Conservation (phyloP, 1,284 basidiomycete genomes). For the Peniophora sp. region DNA sequence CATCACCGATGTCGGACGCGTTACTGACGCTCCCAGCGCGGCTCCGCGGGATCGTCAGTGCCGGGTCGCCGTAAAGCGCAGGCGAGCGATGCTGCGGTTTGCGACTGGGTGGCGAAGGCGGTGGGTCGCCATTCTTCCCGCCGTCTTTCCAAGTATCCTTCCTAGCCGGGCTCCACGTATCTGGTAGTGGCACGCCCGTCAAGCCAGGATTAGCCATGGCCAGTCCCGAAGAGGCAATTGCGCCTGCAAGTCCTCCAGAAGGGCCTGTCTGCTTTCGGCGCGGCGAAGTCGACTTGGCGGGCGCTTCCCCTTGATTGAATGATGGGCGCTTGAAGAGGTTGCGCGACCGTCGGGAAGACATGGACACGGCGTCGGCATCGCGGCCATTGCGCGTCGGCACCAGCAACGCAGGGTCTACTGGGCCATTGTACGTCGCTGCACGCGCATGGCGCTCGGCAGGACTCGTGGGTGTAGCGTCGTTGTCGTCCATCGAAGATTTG, state of each 20-base stretch:
- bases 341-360: slow-evolving; percentile 21
- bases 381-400: slow-evolving; percentile 16
- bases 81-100: slow-evolving; percentile 8
- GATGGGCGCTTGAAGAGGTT: slow-evolving; percentile 1
- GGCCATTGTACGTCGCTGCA: neutral
- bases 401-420: slow-evolving; percentile 11
- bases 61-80: slow-evolving; percentile 5
- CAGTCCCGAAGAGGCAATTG: slow-evolving; percentile 58
- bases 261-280: slow-evolving; percentile 24
- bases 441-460: slow-evolving; percentile 9
- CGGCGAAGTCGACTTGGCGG: slow-evolving; percentile 24
- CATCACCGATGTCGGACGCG: slow-evolving; percentile 17
- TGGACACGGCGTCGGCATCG: slow-evolving; percentile 33
- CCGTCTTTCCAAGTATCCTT: slow-evolving; percentile 13
- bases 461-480: slow-evolving; percentile 11
- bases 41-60: neutral
- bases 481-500: slow-evolving; percentile 8
- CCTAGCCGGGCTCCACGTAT: slow-evolving; percentile 18
- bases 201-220: slow-evolving; percentile 55
- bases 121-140: slow-evolving; percentile 6
- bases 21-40: slow-evolving; percentile 2
- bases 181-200: slow-evolving; percentile 27
- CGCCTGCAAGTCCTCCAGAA: slow-evolving; percentile 37
- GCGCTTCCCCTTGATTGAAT: slow-evolving; percentile 1
- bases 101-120: slow-evolving; percentile 8